phyloP scores from a whole-genome alignment of 2,329 filamentous ascomycete genomes.

The Aspergillus glaucus region DNA sequence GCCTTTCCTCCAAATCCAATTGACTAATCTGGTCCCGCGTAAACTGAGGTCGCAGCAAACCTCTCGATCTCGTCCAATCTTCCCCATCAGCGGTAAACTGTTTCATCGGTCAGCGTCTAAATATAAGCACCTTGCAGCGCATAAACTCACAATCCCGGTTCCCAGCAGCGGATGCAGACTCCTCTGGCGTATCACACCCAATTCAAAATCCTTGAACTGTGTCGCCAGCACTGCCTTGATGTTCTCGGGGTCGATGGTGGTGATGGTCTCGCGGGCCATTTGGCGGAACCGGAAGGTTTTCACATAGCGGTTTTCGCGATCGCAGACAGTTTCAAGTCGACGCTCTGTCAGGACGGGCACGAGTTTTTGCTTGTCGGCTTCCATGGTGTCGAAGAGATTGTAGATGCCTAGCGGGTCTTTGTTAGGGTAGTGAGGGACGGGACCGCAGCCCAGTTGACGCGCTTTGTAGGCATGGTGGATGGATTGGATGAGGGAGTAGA shows the following conservation, averaged over 20 bases:
- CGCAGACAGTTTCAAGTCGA: constrained; percentile 15
- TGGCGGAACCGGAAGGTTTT: constrained; percentile 20
- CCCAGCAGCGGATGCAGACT: constrained; percentile 39
- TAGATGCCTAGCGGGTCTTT: constrained; percentile 20
- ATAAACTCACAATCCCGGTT: constrained; percentile 40
- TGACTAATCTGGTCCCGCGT: constrained; percentile 78
- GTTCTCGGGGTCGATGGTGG: constrained; percentile 48
- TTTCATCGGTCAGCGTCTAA: constrained; percentile 2
- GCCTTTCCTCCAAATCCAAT: constrained; percentile 71
- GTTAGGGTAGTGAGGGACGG: constrained; percentile 19
- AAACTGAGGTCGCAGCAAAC: constrained; percentile 80
- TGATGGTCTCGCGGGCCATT: constrained; percentile 17
- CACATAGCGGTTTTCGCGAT: constrained; percentile 19
- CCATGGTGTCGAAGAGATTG: constrained; percentile 16
- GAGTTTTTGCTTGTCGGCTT: constrained; percentile 18
- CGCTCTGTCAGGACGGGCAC: constrained; percentile 15
- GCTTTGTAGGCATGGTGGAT: constrained; percentile 23
- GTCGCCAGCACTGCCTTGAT: constrained; percentile 79
- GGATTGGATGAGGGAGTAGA: constrained; percentile 15
- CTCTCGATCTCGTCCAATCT: constrained; percentile 71
- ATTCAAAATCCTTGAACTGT: constrained; percentile 77
- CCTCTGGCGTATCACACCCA: constrained; percentile 67
- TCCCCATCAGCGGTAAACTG: constrained; percentile 64
- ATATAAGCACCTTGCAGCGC: neutral
- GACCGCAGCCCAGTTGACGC: constrained; percentile 18